A percentile compares a stretch with the other conserved stretches of the same genome.
Conservation (phyloP, 2,329 filamentous ascomycete genomes). For the Beauveria bassiana region DNA sequence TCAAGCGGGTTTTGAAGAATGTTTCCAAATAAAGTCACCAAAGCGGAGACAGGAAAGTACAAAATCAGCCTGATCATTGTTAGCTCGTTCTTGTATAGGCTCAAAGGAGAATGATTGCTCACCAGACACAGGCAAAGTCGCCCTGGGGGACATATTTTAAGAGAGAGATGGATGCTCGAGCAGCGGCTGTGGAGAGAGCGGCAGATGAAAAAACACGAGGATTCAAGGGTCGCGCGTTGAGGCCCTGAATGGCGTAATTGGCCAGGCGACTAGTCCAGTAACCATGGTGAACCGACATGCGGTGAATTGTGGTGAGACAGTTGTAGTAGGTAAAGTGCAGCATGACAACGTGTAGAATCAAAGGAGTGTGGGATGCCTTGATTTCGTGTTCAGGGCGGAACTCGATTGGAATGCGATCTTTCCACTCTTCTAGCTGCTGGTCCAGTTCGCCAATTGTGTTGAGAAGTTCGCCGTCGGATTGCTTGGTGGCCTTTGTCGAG, state of each 20-base stretch:
- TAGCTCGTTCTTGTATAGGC: constrained; percentile 20
- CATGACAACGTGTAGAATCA: constrained; percentile 92
- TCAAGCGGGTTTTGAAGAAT: constrained; percentile 94
- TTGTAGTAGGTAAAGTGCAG: constrained; percentile 98
- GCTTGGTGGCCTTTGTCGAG: constrained; percentile 83
- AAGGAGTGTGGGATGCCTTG: constrained; percentile 79
- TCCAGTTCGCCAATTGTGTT: constrained; percentile 96
- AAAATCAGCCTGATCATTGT: constrained; percentile 61
- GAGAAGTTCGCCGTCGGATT: constrained; percentile 84
- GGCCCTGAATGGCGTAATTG: constrained; percentile 88
- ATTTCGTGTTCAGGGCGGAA: constrained; percentile 98
- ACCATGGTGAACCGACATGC: constrained; percentile 96
- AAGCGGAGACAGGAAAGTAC: constrained; percentile 91
- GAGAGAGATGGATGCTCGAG: constrained; percentile 83
- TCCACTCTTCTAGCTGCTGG: constrained; percentile 85
- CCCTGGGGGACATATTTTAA: constrained; percentile 95
- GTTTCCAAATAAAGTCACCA: constrained; percentile 93
- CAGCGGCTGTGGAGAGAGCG: constrained; percentile 84
- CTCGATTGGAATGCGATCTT: constrained; percentile 88
- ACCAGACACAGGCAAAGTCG: constrained; percentile 94
- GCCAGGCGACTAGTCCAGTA: constrained; percentile 96
- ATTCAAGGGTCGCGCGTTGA: constrained; percentile 86
- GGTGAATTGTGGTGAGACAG: constrained; percentile 92
- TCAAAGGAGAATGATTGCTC: constrained; percentile 27
- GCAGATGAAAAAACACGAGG: constrained; percentile 92